Percentiles rank a stretch among this genome's conserved stretches.
Conservation (phyloP, 768 basidiomycete species). For the Russula virescens region DNA sequence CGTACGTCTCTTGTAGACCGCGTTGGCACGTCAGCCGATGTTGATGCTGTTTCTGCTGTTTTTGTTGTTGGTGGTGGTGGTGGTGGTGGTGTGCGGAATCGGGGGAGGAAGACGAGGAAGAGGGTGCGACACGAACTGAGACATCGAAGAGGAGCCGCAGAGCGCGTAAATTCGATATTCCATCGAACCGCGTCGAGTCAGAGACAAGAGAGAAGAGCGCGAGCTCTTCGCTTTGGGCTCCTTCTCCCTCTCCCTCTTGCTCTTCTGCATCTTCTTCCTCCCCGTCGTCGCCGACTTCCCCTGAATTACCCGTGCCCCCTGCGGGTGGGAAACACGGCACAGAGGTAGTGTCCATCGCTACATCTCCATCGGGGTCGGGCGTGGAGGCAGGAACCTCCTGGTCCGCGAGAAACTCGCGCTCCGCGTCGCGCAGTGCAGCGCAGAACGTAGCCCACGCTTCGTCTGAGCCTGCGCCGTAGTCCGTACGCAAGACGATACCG, state of each 20-base stretch:
- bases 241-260: slow-evolving; percentile 25
- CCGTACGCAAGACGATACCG: slow-evolving; percentile 67
- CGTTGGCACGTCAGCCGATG: slow-evolving; percentile 56
- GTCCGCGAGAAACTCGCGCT: slow-evolving; percentile 47
- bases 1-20: slow-evolving; percentile 71
- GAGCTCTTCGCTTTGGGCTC: slow-evolving; percentile 28
- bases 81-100: slow-evolving; percentile 28
- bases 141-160: slow-evolving; percentile 70
- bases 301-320: slow-evolving; percentile 3
- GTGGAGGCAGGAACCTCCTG: neutral
- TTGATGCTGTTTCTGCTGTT: slow-evolving; percentile 42
- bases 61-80: slow-evolving; percentile 29
- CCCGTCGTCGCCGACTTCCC: neutral
- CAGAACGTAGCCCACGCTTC: slow-evolving; percentile 57
- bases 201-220: slow-evolving; percentile 51
- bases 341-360: neutral
- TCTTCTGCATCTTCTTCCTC: slow-evolving; percentile 23
- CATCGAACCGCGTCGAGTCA: slow-evolving; percentile 38
- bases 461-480: slow-evolving; percentile 52
- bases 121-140: slow-evolving; percentile 52
- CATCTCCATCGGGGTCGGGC: slow-evolving; percentile 25
- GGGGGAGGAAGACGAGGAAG: slow-evolving; percentile 29
- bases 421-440: slow-evolving; percentile 45
- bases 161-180: slow-evolving; percentile 58
- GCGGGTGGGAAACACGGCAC: too few relatives aligned